Conservation (phyloP, 306 rosid genomes). For the Citrullus colocynthis region DNA sequence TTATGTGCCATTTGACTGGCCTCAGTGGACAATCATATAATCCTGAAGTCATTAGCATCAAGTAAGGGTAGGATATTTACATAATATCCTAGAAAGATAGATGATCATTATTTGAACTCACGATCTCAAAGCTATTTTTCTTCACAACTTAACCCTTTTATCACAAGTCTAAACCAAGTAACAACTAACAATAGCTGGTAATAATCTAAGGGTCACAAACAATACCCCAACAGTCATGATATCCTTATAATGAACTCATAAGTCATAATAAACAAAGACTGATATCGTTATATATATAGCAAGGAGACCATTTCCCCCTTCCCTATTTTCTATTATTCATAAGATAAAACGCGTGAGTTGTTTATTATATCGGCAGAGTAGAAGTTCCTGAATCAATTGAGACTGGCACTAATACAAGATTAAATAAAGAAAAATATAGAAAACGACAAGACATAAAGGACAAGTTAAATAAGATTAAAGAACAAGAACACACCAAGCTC, state of each 20-base stretch:
- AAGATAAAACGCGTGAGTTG: neutral
- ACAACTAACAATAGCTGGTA: neutral
- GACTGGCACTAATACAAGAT: neutral
- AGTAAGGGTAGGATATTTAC: neutral
- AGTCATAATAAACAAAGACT: neutral
- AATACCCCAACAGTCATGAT: neutral
- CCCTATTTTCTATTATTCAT: neutral
- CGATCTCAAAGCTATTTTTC: neutral
- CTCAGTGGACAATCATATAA: neutral
- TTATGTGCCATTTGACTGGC: neutral
- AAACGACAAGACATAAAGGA: neutral
- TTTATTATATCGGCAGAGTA: neutral
- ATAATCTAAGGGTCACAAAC: neutral
- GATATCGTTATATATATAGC: neutral
- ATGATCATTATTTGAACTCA: neutral
- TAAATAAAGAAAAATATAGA: neutral
- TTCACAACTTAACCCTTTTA: neutral
- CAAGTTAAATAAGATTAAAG: slow-evolving; percentile 4
- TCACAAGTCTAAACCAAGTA: neutral
- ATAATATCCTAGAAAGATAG: neutral
- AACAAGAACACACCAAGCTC: slow-evolving; percentile 54
- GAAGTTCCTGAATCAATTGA: neutral
- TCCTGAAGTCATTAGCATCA: neutral
- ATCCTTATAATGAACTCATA: neutral
- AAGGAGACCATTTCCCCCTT: neutral